A percentile compares a stretch with the other conserved stretches of the same genome.
Conservation (phyloP, 352 stramenopile genomes). For the Globisporangium nodosum region DNA sequence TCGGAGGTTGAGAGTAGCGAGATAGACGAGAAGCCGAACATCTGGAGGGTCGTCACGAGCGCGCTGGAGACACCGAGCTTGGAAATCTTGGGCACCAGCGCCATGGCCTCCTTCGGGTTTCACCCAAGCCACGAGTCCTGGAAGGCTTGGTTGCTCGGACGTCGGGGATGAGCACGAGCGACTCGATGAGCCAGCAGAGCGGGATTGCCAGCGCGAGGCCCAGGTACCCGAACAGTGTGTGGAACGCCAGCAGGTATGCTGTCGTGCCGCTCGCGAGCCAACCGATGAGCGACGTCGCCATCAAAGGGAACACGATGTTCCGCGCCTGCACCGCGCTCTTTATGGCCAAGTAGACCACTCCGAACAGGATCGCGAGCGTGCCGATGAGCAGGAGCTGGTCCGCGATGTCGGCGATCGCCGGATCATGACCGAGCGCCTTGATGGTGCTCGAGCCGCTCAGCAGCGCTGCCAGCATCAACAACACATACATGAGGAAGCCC, state of each 20-base stretch:
- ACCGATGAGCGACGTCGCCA: conserved; percentile 18
- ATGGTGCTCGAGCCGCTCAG: conserved; percentile 24
- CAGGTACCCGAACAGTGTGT: conserved; percentile 27
- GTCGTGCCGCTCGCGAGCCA: conserved; percentile 16
- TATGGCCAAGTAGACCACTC: conserved; percentile 17
- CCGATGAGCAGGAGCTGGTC: conserved; percentile 17
- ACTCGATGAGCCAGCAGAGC: conserved; percentile 22
- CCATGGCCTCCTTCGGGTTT: conserved; percentile 6
- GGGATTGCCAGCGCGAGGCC: conserved; percentile 22
- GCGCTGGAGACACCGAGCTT: conserved; percentile 12
- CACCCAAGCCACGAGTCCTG: conserved; percentile 17
- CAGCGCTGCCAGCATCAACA: conserved; percentile 10
- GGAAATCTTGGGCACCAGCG: conserved; percentile 11
- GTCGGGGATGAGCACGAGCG: conserved; percentile 17
- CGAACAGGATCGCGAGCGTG: conserved; percentile 18
- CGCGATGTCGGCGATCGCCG: conserved; percentile 17
- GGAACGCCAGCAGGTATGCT: conserved; percentile 32
- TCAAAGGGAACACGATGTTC: conserved; percentile 30
- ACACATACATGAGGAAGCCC: conserved; percentile 19
- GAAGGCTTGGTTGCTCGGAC: conserved; percentile 21
- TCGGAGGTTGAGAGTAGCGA: conserved; percentile 21
- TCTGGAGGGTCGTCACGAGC: conserved; percentile 17
- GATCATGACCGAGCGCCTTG: conserved; percentile 25
- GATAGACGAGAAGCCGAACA: conserved; percentile 15
- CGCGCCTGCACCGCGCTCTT: conserved; percentile 30